Evolutionary conservation across 2,329 filamentous ascomycete genomes (phyloP), one percentile per base, ranked within the genome.

Genomic region (Aureobasidium pullulans): DNA sequence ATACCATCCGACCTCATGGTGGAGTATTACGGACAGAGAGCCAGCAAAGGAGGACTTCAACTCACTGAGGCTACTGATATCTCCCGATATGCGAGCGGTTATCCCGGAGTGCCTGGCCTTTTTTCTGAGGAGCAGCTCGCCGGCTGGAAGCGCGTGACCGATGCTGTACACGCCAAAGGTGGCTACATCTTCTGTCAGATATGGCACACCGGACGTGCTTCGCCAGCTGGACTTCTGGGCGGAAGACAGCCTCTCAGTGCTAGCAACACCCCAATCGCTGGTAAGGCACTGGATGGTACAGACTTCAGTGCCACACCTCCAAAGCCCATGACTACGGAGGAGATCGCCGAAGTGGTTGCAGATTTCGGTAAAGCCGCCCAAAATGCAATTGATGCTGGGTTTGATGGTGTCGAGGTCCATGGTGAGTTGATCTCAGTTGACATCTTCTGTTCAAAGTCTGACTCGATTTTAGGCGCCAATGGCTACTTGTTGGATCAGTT

Each of bases 401-500:
- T 83, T 78, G 85, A 88, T 66, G 81, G 81, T 3, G 77, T 88
- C 16, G 85, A 77, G 48, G 69, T 77, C 15, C 73, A 76, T 60
- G 64, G 63, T 58, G 49, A 50, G 28, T 9, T 28, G 50, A 9
- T n/a, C n/a, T 16, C n/a, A 40, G 6, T 4, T n/a, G 23, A 28
- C 15, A 13, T 23, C 10, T 47, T 28, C 36, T 39, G 16, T 23
- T 48, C 29, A 10, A 7, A 31, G 7, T 13, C 57, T 59, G 44
- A 59, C 29, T 48, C 19, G 7, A 28, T 13, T 23, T 23, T 23
- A 59, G 73, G 64, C 43, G 67, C 63, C 6, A 64, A 64, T 39
- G 62, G 65, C 19, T 89, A 89, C 65, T 75, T 90, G 1, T 67
- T 86, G 3, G 79, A 79, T 60, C 79, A 85, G 64, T 90, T 89